These are phyloP conservation scores for Nemania sp. DNA, from an alignment of 2,329 filamentous ascomycete species.

Conservation along the genomic window DNA sequence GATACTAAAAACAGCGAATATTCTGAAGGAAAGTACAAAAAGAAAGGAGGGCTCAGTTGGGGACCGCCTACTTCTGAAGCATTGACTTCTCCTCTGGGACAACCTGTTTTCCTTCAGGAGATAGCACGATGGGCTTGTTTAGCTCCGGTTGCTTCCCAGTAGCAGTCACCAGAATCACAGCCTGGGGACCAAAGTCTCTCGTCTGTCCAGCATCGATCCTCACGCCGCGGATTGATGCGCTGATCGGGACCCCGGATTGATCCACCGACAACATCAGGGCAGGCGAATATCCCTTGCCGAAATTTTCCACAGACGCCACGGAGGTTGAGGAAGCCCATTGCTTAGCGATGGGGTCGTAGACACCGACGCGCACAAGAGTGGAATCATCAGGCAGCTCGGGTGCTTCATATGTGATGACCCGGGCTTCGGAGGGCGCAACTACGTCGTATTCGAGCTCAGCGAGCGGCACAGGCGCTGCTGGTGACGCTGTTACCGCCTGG, in stretches of 20 bases:
- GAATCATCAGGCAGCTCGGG: slow-evolving; percentile 54
- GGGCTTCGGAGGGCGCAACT: slow-evolving; percentile 47
- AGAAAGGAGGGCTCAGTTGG: not conserved
- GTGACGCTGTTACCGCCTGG: slow-evolving; percentile 49
- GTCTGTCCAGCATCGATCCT: slow-evolving; percentile 66
- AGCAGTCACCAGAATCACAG: slow-evolving; percentile 51
- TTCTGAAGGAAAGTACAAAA: too few relatives aligned
- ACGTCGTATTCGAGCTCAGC: slow-evolving; percentile 61
- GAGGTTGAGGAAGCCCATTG: slow-evolving; percentile 60
- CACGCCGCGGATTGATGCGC: slow-evolving; percentile 58
- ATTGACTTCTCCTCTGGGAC: slow-evolving; percentile 65
- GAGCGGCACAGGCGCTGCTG: slow-evolving; percentile 48
- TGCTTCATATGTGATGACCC: slow-evolving; percentile 58
- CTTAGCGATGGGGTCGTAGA: slow-evolving; percentile 53
- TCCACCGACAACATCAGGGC: slow-evolving; percentile 58
- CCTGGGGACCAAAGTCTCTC: slow-evolving; percentile 66
- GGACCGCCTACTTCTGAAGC: slow-evolving; percentile 63
- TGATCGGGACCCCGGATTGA: slow-evolving; percentile 47
- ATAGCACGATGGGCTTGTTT: slow-evolving; percentile 66
- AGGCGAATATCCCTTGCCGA: slow-evolving; percentile 63
- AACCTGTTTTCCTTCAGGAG: slow-evolving; percentile 61
- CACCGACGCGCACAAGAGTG: slow-evolving; percentile 59
- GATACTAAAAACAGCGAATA: too few relatives aligned
- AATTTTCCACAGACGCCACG: slow-evolving; percentile 59
- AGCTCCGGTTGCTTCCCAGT: slow-evolving; percentile 60